A percentile compares a stretch with the other conserved stretches of the same genome.
These are phyloP conservation scores for Peribolospora baueri DNA, from an alignment of 768 basidiomycete species.

Conservation along the genomic window DNA sequence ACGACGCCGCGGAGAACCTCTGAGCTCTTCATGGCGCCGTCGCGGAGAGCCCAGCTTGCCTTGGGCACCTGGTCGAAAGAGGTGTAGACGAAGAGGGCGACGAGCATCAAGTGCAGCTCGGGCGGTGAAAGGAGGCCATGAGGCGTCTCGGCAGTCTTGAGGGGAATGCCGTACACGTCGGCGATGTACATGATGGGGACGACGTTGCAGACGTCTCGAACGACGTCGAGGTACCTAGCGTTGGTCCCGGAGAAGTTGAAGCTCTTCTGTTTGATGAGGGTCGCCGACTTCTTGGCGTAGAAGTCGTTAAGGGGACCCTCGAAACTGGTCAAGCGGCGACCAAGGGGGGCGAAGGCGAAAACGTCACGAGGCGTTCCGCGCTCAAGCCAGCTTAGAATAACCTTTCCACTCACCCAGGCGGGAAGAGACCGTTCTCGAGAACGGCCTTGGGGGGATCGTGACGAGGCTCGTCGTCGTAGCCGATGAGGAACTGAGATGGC, in stretches of 20 bases:
- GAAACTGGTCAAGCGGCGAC: background rate
- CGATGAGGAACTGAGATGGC: background rate
- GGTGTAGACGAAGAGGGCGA: background rate
- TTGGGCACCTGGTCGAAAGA: constrained; percentile 2
- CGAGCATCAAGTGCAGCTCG: constrained; percentile 4
- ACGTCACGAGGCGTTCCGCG: too few relatives aligned
- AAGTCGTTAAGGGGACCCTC: background rate
- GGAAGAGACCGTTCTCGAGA: background rate
- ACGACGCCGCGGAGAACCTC: background rate
- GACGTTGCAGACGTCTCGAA: constrained; percentile 41
- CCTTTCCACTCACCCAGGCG: background rate
- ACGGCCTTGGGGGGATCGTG: background rate
- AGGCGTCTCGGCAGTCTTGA: constrained; percentile 3
- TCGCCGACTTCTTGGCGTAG: constrained; percentile 12
- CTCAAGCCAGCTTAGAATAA: background rate
- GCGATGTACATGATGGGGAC: constrained; percentile 24
- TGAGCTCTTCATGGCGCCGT: background rate
- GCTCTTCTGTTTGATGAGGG: constrained; percentile 17
- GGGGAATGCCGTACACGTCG: constrained; percentile 1
- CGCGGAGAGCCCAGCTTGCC: constrained; percentile 2
- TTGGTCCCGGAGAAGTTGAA: constrained; percentile 17
- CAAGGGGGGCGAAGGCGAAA: too few relatives aligned
- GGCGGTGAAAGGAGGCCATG: constrained; percentile 3
- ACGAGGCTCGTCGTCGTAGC: background rate
- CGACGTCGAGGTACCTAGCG: constrained; percentile 30